Conservation (phyloP, 345 rosid species). For the Trapa bicornis region DNA sequence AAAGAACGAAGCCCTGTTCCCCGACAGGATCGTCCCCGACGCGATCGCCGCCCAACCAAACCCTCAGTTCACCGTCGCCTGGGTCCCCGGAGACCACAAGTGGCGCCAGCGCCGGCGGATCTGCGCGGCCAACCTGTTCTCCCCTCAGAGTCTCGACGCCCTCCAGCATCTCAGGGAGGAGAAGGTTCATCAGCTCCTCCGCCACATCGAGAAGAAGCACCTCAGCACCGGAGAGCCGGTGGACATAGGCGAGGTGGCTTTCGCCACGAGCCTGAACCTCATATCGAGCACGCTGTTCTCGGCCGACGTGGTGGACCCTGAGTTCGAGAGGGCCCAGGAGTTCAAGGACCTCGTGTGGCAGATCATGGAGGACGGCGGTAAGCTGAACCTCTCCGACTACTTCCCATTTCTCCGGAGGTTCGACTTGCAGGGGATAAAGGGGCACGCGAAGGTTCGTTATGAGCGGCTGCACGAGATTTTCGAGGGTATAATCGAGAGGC, state of each 20-base stretch:
- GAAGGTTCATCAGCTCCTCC: constrained; percentile 10
- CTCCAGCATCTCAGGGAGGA: constrained; percentile 6
- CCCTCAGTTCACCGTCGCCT: background rate
- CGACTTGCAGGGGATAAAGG: constrained; percentile 9
- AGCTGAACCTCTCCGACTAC: constrained; percentile 9
- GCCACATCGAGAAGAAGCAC: constrained; percentile 1
- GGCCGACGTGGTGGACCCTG: constrained; percentile 4
- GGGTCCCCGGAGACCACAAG: background rate
- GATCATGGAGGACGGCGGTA: constrained; percentile 8
- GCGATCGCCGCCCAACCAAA: constrained; percentile 2
- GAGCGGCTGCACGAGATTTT: constrained; percentile 1
- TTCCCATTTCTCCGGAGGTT: constrained; percentile 3
- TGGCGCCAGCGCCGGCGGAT: constrained; percentile 12
- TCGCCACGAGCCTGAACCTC: constrained; percentile 9
- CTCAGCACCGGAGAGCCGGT: background rate
- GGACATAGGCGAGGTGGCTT: constrained; percentile 4
- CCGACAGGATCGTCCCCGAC: background rate
- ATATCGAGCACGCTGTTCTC: constrained; percentile 15
- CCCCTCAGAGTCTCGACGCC: constrained; percentile 8
- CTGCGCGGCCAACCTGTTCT: constrained; percentile 9
- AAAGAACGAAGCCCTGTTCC: background rate
- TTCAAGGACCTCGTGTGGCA: constrained; percentile 11
- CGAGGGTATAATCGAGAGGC: constrained; percentile 12
- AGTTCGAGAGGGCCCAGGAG: background rate
- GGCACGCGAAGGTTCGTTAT: background rate